A percentile compares a stretch with the other conserved stretches of the same genome.
Conservation (phyloP, 768 basidiomycete species). For the Exidia glandulosa region DNA sequence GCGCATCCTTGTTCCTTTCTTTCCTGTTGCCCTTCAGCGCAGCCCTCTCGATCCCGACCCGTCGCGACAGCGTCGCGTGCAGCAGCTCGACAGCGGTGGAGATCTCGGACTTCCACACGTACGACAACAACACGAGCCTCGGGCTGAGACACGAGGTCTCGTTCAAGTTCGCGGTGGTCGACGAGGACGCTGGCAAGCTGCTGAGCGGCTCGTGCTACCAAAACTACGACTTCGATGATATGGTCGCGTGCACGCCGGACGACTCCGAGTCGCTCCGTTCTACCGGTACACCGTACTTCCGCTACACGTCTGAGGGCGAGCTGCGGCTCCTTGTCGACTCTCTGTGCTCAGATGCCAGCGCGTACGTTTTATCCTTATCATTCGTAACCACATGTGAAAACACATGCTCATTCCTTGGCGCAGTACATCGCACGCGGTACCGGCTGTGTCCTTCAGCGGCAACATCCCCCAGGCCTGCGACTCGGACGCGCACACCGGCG, state of each 20-base stretch:
- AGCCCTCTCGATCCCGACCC: neutral
- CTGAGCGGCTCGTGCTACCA: neutral
- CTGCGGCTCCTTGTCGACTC: neutral
- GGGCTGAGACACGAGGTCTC: neutral
- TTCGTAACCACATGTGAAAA: no score
- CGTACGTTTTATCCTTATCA: no score
- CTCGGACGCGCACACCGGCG: no score
- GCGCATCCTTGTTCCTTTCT: no score
- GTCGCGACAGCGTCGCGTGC: neutral
- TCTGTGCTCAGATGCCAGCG: no score
- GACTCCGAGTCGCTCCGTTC: no score
- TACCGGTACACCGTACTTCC: no score
- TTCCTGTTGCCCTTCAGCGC: no score
- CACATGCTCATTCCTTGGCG: no score
- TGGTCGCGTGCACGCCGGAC: neutral
- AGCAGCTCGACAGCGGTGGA: neutral
- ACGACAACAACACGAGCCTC: neutral
- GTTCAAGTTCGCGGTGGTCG: neutral
- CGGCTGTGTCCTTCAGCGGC: no score
- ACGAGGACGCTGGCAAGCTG: neutral
- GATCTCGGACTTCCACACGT: neutral
- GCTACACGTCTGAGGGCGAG: neutral
- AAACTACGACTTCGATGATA: neutral
- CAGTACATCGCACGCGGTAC: no score
- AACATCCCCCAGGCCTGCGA: no score